Conservation (phyloP, 768 basidiomycete species). For the Neoboletus subvelutipes region DNA sequence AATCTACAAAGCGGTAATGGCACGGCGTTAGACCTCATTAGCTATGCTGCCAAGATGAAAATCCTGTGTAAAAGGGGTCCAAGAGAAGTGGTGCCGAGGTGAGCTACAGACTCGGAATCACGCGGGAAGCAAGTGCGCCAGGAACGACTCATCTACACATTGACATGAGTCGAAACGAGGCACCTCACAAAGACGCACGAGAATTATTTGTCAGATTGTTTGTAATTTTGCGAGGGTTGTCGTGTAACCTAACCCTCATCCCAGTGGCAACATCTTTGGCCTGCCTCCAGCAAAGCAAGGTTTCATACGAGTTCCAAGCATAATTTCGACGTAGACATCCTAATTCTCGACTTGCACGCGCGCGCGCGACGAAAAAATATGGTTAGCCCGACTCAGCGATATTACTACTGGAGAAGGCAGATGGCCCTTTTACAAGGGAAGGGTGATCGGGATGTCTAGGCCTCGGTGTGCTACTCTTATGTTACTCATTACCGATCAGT, state of each 20-base stretch:
- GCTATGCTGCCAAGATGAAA: no score
- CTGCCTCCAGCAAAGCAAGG: slow-evolving; percentile 1
- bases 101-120: no score
- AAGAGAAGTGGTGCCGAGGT: no score
- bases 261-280: slow-evolving; percentile 13
- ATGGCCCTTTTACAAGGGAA: slow-evolving; percentile 12
- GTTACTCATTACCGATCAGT: not conserved
- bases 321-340: not conserved
- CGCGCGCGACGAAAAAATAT: no score
- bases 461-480: slow-evolving; percentile 34
- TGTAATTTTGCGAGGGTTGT: no score
- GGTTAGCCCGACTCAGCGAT: no score
- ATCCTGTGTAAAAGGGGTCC: no score
- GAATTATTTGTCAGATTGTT: slow-evolving; percentile 2
- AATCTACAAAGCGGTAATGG: no score
- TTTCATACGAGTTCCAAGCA: slow-evolving; percentile 8
- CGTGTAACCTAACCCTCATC: not conserved
- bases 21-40: no score
- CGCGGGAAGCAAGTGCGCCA: no score
- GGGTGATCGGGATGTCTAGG: slow-evolving; percentile 10
- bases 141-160: no score
- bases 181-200: slow-evolving; percentile 1
- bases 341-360: slow-evolving; percentile 1
- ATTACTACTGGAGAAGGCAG: slow-evolving; percentile 6
- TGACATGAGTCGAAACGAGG: no score